Evolutionary conservation across 768 basidiomycete species (phyloP).

Genomic region (Mycena maculata): DNA sequence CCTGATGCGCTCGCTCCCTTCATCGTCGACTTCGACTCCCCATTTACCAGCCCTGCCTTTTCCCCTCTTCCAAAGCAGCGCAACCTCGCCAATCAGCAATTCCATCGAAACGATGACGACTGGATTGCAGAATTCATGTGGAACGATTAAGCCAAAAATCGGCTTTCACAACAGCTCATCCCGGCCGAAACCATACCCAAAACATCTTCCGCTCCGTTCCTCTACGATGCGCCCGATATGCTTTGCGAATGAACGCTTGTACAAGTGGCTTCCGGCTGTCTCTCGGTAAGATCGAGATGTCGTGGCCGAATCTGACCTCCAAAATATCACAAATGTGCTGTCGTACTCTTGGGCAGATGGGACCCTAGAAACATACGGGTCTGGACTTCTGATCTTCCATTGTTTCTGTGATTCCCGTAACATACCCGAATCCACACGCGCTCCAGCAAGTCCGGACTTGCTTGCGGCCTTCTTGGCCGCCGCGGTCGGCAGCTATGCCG

Average conservation of each 20-base stretch:
- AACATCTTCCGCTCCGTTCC: not conserved
- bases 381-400: not conserved
- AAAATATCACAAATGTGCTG: no score
- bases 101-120: not conserved
- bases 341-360: not conserved
- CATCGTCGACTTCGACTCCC: not conserved
- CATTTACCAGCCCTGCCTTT: not conserved
- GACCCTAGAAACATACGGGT: not conserved
- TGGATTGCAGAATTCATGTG: not conserved
- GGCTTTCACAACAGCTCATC: not conserved
- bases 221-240: conserved; percentile 7
- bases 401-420: not conserved
- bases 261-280: no score
- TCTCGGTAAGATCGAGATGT: no score
- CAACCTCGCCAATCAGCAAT: no score
- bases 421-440: not conserved
- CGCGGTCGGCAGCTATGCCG: not conserved
- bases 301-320: no score
- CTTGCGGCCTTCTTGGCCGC: not conserved
- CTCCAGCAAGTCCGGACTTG: not conserved
- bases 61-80: no score
- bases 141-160: no score
- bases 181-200: not conserved
- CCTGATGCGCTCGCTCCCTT: not conserved
- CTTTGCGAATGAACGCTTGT: conserved; percentile 7